Evolutionary conservation across 768 basidiomycete genomes (phyloP).

Genomic region (Lentinula guzmanii): DNA sequence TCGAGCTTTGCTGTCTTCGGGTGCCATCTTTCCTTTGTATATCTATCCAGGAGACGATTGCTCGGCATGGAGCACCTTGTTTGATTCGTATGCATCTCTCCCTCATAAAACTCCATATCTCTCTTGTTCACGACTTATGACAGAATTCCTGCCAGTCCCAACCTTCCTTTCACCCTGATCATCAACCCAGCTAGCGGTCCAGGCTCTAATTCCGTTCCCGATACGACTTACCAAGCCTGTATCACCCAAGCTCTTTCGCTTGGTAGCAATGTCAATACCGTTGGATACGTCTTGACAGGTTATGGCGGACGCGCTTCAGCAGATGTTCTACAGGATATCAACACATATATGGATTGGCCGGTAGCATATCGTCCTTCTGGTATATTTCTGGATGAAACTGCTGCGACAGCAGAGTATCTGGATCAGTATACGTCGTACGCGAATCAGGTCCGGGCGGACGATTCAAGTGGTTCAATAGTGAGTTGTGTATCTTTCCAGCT

Average conservation of each 20-base stretch:
- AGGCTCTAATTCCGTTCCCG: slow-evolving; percentile 10
- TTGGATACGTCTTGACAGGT: slow-evolving; percentile 27
- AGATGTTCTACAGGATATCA: slow-evolving; percentile 20
- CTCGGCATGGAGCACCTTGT: background rate
- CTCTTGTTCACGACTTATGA: too few species aligned
- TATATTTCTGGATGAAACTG: slow-evolving; percentile 31
- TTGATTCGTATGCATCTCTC: too few species aligned
- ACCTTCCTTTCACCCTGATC: slow-evolving; percentile 18
- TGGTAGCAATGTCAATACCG: slow-evolving; percentile 18
- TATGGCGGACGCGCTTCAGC: slow-evolving; percentile 14
- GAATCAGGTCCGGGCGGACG: too few species aligned
- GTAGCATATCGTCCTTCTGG: slow-evolving; percentile 12
- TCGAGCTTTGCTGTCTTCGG: background rate
- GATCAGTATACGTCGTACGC: slow-evolving; percentile 6
- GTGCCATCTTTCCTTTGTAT: background rate
- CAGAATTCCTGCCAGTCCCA: background rate
- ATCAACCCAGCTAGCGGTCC: slow-evolving; percentile 23
- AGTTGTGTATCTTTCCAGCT: too few species aligned
- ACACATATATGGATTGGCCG: slow-evolving; percentile 17
- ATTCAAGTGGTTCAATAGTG: too few species aligned
- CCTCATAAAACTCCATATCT: too few species aligned
- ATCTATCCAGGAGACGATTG: background rate
- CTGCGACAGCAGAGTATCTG: slow-evolving; percentile 12
- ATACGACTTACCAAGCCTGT: background rate
- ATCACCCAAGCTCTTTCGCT: too few species aligned